Conservation (phyloP, 1,139 yeast species). For the Torulaspora globosa region DNA sequence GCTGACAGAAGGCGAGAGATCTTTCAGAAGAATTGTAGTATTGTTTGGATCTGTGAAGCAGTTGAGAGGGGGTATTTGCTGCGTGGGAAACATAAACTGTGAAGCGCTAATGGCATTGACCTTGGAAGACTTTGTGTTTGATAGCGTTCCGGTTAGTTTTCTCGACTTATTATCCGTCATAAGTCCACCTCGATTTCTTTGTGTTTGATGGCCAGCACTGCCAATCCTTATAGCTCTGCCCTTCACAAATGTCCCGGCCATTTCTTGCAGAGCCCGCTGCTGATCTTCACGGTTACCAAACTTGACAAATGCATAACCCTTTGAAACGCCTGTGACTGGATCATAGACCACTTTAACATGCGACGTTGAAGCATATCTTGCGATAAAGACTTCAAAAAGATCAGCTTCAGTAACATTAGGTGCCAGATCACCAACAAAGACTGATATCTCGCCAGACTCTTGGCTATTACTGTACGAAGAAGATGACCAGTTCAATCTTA, state of each 20-base stretch:
- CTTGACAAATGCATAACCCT: slow-evolving; percentile 75
- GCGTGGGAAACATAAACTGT: slow-evolving; percentile 28
- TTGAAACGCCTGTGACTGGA: slow-evolving; percentile 63
- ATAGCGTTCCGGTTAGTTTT: slow-evolving; percentile 3
- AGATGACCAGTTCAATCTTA: slow-evolving; percentile 71
- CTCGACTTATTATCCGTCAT: slow-evolving; percentile 8
- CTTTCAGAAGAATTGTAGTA: slow-evolving; percentile 73
- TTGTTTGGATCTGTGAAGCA: slow-evolving; percentile 62
- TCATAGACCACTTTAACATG: slow-evolving; percentile 76
- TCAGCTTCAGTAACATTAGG: slow-evolving; percentile 71
- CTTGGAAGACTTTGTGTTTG: slow-evolving; percentile 11
- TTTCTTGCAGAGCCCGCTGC: slow-evolving; percentile 59
- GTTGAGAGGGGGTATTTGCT: slow-evolving; percentile 40
- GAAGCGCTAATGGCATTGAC: slow-evolving; percentile 15
- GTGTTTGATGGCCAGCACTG: slow-evolving; percentile 45
- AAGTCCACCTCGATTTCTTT: slow-evolving; percentile 1
- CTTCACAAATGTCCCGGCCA: slow-evolving; percentile 72
- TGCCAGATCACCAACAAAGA: slow-evolving; percentile 76
- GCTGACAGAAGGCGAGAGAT: slow-evolving; percentile 54
- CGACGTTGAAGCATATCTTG: slow-evolving; percentile 56
- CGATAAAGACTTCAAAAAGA: slow-evolving; percentile 60
- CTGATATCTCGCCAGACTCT: slow-evolving; percentile 47
- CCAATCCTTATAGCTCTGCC: slow-evolving; percentile 74
- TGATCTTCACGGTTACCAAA: slow-evolving; percentile 62
- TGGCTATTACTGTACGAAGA: slow-evolving; percentile 47